phyloP scores from a whole-genome alignment of 2,329 filamentous ascomycete genomes.

The Sclerotinia borealis region DNA sequence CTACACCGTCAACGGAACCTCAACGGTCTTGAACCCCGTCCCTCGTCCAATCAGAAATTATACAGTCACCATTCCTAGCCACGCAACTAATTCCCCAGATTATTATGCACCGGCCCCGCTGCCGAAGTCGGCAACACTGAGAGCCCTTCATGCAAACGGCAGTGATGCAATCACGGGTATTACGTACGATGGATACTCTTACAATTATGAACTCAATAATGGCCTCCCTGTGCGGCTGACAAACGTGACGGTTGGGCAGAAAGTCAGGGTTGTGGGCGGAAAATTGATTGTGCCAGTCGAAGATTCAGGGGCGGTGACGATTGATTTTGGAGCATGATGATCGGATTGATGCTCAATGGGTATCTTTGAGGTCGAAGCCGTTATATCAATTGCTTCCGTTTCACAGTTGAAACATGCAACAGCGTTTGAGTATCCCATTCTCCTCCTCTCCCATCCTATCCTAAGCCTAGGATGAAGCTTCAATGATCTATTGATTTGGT shows the following conservation, averaged over 20 bases:
- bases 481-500: no score
- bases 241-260: constrained; percentile 51
- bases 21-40: constrained; percentile 25
- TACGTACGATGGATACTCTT: constrained; percentile 56
- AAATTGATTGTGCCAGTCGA: constrained; percentile 35
- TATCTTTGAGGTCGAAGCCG: no score
- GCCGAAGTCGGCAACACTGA: constrained; percentile 32
- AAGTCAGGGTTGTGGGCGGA: constrained; percentile 34
- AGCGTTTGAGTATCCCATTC: no score
- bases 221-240: constrained; percentile 47
- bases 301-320: constrained; percentile 37
- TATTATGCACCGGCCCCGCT: constrained; percentile 13
- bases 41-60: constrained; percentile 37
- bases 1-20: constrained; percentile 43
- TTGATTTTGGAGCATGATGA: constrained; percentile 18
- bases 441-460: no score
- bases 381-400: no score
- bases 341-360: no score
- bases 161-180: constrained; percentile 58
- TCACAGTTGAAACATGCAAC: no score
- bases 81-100: neutral
- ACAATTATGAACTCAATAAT: constrained; percentile 51
- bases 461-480: no score
- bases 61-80: constrained; percentile 35
- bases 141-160: constrained; percentile 53